phyloP scores from a whole-genome alignment of 768 basidiomycete species.

The Lentinula sp. region DNA sequence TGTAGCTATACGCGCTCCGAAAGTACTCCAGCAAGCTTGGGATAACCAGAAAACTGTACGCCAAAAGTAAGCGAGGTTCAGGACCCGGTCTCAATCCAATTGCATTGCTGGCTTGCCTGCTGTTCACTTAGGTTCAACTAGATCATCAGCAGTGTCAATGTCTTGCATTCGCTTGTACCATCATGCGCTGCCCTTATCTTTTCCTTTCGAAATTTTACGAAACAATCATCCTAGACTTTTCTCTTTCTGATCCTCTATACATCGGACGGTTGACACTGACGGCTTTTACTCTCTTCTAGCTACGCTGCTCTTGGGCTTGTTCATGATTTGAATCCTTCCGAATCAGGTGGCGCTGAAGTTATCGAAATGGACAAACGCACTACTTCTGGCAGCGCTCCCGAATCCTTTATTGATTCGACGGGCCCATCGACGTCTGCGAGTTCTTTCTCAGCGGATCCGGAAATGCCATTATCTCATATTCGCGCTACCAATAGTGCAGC shows the following conservation, averaged over 20 bases:
- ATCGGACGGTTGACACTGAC: conserved; percentile 2
- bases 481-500: background rate
- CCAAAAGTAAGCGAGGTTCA: conserved; percentile 68
- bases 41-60: conserved; percentile 80
- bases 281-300: conserved; percentile 29
- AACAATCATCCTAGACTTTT: conserved; percentile 1
- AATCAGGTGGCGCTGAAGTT: conserved; percentile 62
- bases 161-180: background rate
- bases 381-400: conserved; percentile 1
- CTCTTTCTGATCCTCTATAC: background rate
- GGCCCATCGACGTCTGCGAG: conserved; percentile 8
- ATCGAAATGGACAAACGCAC: conserved; percentile 16
- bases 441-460: conserved; percentile 12
- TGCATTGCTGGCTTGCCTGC: background rate
- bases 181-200: background rate
- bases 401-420: conserved; percentile 9
- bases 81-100: background rate
- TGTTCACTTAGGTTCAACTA: conserved; percentile 2
- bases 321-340: conserved; percentile 58
- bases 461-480: background rate
- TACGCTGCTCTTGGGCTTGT: conserved; percentile 75
- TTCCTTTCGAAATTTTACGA: background rate
- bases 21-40: conserved; percentile 80
- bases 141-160: background rate
- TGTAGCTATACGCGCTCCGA: conserved; percentile 75